phyloP scores from a whole-genome alignment of 805 yeast genomes.

The Lipomyces mesembrius region DNA sequence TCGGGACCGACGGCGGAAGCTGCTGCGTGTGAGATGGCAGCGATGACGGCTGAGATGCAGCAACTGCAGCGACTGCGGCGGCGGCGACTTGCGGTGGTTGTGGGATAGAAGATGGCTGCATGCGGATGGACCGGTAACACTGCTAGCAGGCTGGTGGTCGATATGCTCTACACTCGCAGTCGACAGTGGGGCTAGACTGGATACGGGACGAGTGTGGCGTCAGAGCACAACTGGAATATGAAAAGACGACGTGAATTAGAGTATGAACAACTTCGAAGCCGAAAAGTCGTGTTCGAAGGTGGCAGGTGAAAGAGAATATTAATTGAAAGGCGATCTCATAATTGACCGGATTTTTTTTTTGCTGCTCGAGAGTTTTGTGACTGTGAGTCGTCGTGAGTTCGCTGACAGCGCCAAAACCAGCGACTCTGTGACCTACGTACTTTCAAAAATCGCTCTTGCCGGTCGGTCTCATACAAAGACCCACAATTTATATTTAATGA shows the following conservation, averaged over 20 bases:
- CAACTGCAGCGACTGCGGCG: slow-evolving; percentile 4
- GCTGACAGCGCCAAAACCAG: too few species aligned
- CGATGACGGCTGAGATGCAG: background rate
- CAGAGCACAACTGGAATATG: background rate
- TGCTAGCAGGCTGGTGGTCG: background rate
- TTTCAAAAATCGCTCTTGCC: too few species aligned
- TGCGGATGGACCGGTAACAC: background rate
- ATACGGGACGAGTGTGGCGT: background rate
- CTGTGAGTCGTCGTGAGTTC: too few species aligned
- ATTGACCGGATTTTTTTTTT: too few species aligned
- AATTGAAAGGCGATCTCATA: too few species aligned
- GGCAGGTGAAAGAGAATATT: too few species aligned
- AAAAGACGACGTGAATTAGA: background rate
- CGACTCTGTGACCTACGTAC: too few species aligned
- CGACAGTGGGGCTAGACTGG: background rate
- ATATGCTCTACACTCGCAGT: background rate
- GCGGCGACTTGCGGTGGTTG: slow-evolving; percentile 7
- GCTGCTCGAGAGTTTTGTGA: too few species aligned
- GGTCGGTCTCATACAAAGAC: too few species aligned
- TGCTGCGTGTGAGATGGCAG: background rate
- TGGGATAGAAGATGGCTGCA: slow-evolving; percentile 4
- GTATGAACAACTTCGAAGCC: too few species aligned
- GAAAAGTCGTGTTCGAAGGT: too few species aligned
- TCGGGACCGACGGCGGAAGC: background rate
- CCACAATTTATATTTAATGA: too few species aligned